These are phyloP conservation scores for Larix kaempferi DNA, from an alignment of 75 land plant genomes.

Conservation along the genomic window DNA sequence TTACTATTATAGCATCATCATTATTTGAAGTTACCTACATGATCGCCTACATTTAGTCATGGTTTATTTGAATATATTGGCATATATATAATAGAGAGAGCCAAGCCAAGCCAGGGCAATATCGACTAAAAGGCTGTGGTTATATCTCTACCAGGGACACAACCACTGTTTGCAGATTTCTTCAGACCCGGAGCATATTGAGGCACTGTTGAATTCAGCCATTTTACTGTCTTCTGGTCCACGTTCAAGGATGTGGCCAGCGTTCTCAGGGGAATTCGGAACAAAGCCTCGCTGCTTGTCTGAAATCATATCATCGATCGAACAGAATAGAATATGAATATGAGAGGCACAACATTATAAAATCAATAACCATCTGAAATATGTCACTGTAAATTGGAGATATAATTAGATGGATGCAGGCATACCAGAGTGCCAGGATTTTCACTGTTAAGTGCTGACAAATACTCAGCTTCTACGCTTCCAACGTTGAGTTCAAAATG, in stretches of 20 bases:
- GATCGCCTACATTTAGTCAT: no score
- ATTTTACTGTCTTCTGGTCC: neutral
- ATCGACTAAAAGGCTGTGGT: neutral
- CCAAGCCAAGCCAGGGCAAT: no score
- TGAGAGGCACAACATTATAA: neutral
- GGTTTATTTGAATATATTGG: no score
- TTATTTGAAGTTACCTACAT: no score
- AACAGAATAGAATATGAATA: neutral
- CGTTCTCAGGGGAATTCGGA: neutral
- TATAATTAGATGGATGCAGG: no score
- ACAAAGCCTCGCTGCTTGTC: neutral
- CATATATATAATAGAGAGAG: no score
- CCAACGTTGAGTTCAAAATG: constrained; percentile 23
- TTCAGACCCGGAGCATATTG: neutral
- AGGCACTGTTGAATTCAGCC: neutral
- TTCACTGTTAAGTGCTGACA: constrained; percentile 19
- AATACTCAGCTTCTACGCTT: neutral
- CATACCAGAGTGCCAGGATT: constrained; percentile 18
- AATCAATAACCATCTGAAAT: no score
- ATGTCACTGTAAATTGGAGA: no score
- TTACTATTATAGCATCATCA: no score
- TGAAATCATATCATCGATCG: neutral
- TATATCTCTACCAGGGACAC: neutral
- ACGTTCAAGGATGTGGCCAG: neutral
- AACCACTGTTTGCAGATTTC: no score